Evolutionary conservation across 257 asterid genomes (phyloP), one percentile per base, ranked within the genome.

Genomic region (Ligustrum vulgare): DNA sequence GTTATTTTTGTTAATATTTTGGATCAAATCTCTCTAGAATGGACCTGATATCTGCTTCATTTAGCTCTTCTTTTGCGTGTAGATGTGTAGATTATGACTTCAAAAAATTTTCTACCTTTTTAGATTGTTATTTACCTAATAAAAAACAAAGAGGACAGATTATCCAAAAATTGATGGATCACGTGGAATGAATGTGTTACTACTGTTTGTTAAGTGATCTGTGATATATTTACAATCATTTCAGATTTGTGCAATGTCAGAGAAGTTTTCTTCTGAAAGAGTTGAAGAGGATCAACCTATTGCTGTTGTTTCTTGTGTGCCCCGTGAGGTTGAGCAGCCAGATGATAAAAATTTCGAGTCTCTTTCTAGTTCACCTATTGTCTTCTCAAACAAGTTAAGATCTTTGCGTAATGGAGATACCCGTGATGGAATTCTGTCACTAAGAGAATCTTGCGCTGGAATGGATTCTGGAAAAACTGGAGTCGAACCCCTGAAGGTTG

Each of bases 221-320:
- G 73, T 76, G 63, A 60, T 36, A 8, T 51, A 34, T 66, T 23
- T 54, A 54, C 11, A 16, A n/a, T n/a, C 13, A 12, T 9, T 22
- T 72, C 86, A 86, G 90, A 79, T 86, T 54, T 80, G 70, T 41
- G 54, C 72, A 58, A 80, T 82, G 86, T 78, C 85, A 8, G 83
- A 84, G 69, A 76, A 60, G 34, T 43, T 78, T 64, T 62, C 77
- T 49, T 60, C 75, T 20, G 82, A 58, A 36, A 70, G 63, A 58
- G 81, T 70, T 41, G 20, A 65, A 13, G 75, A 62, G n/a, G 79
- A 56, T 67, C 82, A 75, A 77, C 74, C 68, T 71, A 28, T 72
- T 75, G 75, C 60, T 60, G 49, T 23, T 43, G 72, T 76, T 71
- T 49, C 45, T 8, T 74, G 68, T 34, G 39, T 5, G 37, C 32